phyloP scores from a whole-genome alignment of 2,329 filamentous ascomycete species.

The Venturia pyrina region DNA sequence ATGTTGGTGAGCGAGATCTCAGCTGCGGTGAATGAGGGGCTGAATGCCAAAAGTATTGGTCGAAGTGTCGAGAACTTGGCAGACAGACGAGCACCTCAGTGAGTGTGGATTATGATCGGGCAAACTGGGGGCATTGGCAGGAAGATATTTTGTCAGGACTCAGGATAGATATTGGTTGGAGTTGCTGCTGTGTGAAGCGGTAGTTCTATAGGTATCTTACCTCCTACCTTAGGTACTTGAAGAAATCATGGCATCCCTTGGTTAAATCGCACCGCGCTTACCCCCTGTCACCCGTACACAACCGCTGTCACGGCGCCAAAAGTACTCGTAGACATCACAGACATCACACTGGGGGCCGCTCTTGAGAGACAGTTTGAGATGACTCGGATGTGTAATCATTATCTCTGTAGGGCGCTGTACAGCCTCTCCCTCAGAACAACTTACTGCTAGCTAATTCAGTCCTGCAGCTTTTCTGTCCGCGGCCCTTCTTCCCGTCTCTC shows the following conservation, averaged over 20 bases:
- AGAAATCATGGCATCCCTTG: not conserved
- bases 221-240: too few relatives aligned
- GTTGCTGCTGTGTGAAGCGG: not conserved
- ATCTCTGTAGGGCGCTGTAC: not conserved
- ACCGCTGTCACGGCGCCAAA: not conserved
- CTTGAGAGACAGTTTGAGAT: not conserved
- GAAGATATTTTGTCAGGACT: not conserved
- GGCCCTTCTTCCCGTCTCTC: not conserved
- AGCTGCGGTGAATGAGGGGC: constrained; percentile 2
- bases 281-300: not conserved
- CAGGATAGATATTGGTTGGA: not conserved
- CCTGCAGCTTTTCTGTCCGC: not conserved
- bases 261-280: not conserved
- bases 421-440: not conserved
- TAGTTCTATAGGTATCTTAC: too few relatives aligned
- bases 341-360: not conserved
- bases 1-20: not conserved
- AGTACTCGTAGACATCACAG: too few relatives aligned
- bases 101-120: not conserved
- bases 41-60: not conserved
- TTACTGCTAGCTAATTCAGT: not conserved
- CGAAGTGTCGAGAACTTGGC: not conserved
- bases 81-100: not conserved
- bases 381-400: not conserved
- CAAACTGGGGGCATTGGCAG: not conserved